These are phyloP conservation scores for Massariosphaeria phaeospora DNA, from an alignment of 495 filamentous ascomycete species.

Conservation along the genomic window DNA sequence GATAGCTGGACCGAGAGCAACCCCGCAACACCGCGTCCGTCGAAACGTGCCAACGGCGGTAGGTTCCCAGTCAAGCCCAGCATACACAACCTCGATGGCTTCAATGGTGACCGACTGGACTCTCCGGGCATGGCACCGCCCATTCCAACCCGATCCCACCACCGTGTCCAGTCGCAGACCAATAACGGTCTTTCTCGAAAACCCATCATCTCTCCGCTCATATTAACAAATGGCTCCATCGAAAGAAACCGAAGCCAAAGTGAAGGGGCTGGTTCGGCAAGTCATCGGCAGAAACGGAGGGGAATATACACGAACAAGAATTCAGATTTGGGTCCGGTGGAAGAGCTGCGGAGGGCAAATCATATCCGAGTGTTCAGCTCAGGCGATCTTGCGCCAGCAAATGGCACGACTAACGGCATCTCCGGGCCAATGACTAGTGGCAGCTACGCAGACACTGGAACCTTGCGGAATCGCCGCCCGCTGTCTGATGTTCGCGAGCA, in stretches of 20 bases:
- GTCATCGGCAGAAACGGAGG: conserved; percentile 68
- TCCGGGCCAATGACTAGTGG: conserved; percentile 25
- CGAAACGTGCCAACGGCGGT: conserved; percentile 67
- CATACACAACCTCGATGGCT: conserved; percentile 45
- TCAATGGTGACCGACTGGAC: conserved; percentile 19
- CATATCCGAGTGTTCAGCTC: conserved; percentile 72
- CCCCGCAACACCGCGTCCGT: conserved; percentile 68
- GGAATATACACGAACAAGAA: conserved; percentile 74
- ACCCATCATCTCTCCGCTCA: conserved; percentile 64
- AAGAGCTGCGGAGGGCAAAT: conserved; percentile 73
- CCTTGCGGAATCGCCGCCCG: conserved; percentile 71
- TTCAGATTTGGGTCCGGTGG: conserved; percentile 66
- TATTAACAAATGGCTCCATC: conserved; percentile 68
- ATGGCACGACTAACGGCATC: conserved; percentile 12
- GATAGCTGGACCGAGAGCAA: conserved; percentile 46
- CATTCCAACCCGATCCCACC: conserved; percentile 71
- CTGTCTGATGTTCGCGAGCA: conserved; percentile 40
- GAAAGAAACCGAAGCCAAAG: conserved; percentile 88
- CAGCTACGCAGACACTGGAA: conserved; percentile 33
- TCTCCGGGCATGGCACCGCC: conserved; percentile 51
- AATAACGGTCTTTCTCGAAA: conserved; percentile 45
- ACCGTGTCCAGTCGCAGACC: conserved; percentile 71
- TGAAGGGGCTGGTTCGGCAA: conserved; percentile 67
- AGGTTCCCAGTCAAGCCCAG: conserved; percentile 82
- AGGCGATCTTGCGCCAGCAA: conserved; percentile 19